Base-by-base conservation (phyloP, 768 basidiomycete genomes). In the Suillus placidus region DNA sequence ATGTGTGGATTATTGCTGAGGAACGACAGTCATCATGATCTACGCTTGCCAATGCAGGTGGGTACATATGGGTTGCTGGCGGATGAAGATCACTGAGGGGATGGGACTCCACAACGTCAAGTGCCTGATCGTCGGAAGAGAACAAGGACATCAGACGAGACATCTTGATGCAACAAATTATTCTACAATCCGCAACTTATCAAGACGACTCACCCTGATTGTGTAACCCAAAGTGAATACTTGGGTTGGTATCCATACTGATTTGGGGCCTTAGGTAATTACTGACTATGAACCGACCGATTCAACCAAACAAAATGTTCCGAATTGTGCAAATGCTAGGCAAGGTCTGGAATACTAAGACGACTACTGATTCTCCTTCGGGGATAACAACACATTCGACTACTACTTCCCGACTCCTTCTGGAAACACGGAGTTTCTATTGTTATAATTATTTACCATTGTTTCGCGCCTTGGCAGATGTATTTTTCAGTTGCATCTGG, bases 401-500 rank as follows among this genome's bases (percentile, higher is more conserved):
- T 45, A 45, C 43, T 45, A 5, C 47, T 7, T n/a, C n/a, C n/a
- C n/a, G 6, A 49, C 47, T 49, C n/a, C 6, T 49, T 49, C 13
- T 13, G 45, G 4, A n/a, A n/a, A n/a, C n/a, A n/a, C n/a, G n/a
- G n/a, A n/a, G n/a, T n/a, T n/a, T n/a, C n/a, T n/a, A n/a, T n/a
- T n/a, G n/a, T n/a, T n/a, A n/a, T n/a, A n/a, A n/a, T n/a, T n/a
- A n/a, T n/a, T n/a, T n/a, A 42, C 13, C 1, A 2, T 42, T 47
- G 1, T 47, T 23, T 49, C 13, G 12, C 1, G 13, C 23, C 47
- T 49, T 49, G 0, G 23, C 47, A 49, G 47, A 26, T 6, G 23
- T 49, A 4, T 49, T 23, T 26, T 66, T 66, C 13, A 63, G 47
- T 4, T 26, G 54, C 12, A 66, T 43, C 20, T 57, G 52, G 16